Base-by-base conservation (phyloP, 2,329 filamentous ascomycete genomes). In the Chaetomium globosum region DNA sequence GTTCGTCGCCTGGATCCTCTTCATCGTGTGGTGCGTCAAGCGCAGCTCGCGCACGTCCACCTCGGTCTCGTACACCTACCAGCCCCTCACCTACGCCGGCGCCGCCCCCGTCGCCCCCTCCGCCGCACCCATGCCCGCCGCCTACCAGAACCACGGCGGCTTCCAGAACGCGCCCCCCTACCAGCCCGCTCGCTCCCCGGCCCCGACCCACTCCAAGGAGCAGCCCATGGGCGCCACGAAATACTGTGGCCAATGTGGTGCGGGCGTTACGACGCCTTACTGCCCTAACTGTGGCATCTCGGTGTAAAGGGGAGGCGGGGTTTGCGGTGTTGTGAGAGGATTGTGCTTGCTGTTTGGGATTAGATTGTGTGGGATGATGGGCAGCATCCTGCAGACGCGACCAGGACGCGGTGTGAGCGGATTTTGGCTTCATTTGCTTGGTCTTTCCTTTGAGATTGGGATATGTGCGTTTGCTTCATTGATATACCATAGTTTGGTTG, bases 11-110 rank as follows among this genome's bases (percentile, higher is more conserved):
- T 63, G 61, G 61, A 63, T 63, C 55, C 61, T 63, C 1, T 33
- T 63, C 49, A 59, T 63, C 55, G 55, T 63, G 39, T 63, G 33
- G 23, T 63, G 61, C 55, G 61, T 63, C n/a, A 63, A 63, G 55
- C 61, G 61, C 33, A 59, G 54, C 52, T 9, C 6, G 13, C 23
- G 48, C 46, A 23, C 43, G 21, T 9, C 33, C 3, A 19, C 21
- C 9, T 23, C 30, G 33, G n/a, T 52, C 23, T 23, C 61, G 6
- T 63, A 63, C 28, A 59, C 48, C 46, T 63, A 63, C 48, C 61
- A 63, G 55, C 61, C 61, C n/a, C 12, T 63, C 3, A 33, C 21
- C 28, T 52, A 63, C 43, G 59, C 51, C 12, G n/a, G 2, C 48
- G 49, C 48, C 21, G 31, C 48, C 23, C 48, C 58, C 7, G 21